A percentile compares a stretch with the other conserved stretches of the same genome.
Evolutionary conservation across 108 stramenopile species (phyloP).

Genomic region (Skeletonema costatum): DNA sequence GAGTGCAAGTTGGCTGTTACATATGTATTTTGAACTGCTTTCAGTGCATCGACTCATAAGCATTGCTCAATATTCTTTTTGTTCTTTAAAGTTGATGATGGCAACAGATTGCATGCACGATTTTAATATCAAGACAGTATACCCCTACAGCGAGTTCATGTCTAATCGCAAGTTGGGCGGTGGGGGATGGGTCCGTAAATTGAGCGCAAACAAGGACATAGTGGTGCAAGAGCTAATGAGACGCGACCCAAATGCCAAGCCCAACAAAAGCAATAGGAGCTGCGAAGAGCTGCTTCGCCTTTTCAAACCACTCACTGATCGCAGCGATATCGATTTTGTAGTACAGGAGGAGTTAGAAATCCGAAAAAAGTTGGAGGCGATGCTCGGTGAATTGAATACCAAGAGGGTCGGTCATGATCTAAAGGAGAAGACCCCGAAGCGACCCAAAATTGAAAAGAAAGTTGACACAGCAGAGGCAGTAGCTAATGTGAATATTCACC

Average conservation of each 20-base stretch:
- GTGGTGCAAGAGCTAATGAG: background rate
- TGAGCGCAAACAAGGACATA: slow-evolving; percentile 1
- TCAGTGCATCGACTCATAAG: background rate
- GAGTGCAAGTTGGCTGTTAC: background rate
- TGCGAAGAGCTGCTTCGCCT: background rate
- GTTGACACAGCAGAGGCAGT: background rate
- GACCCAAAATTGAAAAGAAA: slow-evolving; percentile 1
- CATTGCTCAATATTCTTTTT: background rate
- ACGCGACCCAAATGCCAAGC: background rate
- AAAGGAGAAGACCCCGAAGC: background rate
- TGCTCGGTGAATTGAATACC: background rate
- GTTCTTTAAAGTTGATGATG: slow-evolving; percentile 7
- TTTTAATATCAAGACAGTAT: background rate
- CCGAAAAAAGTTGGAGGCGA: background rate
- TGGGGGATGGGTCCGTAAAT: background rate
- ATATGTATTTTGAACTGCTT: background rate
- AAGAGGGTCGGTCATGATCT: background rate
- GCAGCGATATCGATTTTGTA: background rate
- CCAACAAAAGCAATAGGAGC: background rate
- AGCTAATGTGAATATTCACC: background rate
- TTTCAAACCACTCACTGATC: background rate
- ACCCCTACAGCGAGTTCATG: background rate
- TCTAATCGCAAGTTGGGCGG: background rate
- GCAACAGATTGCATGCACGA: background rate
- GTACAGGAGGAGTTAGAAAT: background rate